A percentile compares a stretch with the other conserved stretches of the same genome.
phyloP scores from a whole-genome alignment of 2,329 filamentous ascomycete genomes.

The Scleromitrula shiraiana region DNA sequence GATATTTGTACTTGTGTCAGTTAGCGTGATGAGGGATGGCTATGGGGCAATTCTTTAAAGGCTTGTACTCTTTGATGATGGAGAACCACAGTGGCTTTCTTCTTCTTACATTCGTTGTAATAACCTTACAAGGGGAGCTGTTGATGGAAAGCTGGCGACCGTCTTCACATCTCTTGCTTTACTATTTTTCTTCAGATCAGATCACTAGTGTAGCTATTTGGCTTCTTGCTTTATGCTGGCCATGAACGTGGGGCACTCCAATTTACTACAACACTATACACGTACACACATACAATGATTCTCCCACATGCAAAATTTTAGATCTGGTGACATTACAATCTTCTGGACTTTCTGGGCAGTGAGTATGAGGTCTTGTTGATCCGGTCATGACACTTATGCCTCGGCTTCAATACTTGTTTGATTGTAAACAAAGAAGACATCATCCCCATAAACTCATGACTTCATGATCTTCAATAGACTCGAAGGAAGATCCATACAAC shows the following conservation, averaged over 20 bases:
- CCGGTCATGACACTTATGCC: too few species aligned
- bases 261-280: constrained; percentile 8
- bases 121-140: constrained; percentile 12
- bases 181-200: constrained; percentile 10
- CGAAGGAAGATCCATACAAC: too few species aligned
- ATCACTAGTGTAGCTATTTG: constrained; percentile 10
- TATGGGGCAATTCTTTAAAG: constrained; percentile 10
- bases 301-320: not conserved
- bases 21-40: constrained; percentile 30
- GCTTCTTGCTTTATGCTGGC: constrained; percentile 20
- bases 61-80: constrained; percentile 14
- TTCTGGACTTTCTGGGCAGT: too few species aligned
- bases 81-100: constrained; percentile 13
- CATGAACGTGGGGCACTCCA: constrained; percentile 16
- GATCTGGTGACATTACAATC: too few species aligned
- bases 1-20: constrained; percentile 20
- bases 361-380: too few species aligned
- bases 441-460: too few species aligned
- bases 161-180: constrained; percentile 19
- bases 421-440: too few species aligned
- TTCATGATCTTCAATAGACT: too few species aligned
- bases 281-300: not conserved
- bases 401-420: too few species aligned
- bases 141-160: constrained; percentile 26
- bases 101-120: constrained; percentile 30